Evolutionary conservation across 208 protist species (phyloP), one percentile per base, ranked within the genome.

Genomic region (Leishmania lainsoni): DNA sequence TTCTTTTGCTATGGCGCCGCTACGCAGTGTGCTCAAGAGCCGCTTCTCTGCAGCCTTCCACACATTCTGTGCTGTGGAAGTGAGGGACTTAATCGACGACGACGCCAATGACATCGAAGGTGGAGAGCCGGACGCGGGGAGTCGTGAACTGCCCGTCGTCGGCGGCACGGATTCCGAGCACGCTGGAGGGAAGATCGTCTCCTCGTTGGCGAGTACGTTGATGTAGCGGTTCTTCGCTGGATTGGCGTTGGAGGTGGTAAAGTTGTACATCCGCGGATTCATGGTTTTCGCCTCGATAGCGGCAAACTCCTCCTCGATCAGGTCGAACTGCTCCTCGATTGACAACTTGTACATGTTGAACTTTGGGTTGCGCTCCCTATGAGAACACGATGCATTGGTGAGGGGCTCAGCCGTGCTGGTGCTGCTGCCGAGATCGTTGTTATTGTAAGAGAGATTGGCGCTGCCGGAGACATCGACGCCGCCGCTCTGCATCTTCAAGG

Each of bases 141-240:
- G 81, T 79, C 26, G 65, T 51, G 42, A 51, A 22, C 10, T 52
- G 35, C 61, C 58, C 49, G 42, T 74, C 14, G 10, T 12, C 58
- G 12, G 59, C 52, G 26, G n/a, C 39, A 63, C 48, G 3, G 12
- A 35, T 49, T 83, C n/a, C 1, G 78, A 75, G 1, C n/a, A 14
- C 5, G 20, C 32, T 20, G 81, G 79, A 22, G 93, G 93, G 49
- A 94, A 97, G 56, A 97, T 78, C 20, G 90, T 95, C 22, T 87
- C 70, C 81, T 97, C 94, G 81, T 93, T 95, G 16, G 94, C 91
- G 59, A 94, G 80, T 26, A 97, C 90, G 79, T 97, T 91, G 6
- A 92, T 79, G 83, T 97, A 97, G 32, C 94, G 87, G 73, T 97
- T 97, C 66, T 90, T 87, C 14, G 84, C 71, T 17, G 75, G 75